Base-by-base conservation (phyloP, 495 filamentous ascomycete species). In the Lentithecium fluviatile region DNA sequence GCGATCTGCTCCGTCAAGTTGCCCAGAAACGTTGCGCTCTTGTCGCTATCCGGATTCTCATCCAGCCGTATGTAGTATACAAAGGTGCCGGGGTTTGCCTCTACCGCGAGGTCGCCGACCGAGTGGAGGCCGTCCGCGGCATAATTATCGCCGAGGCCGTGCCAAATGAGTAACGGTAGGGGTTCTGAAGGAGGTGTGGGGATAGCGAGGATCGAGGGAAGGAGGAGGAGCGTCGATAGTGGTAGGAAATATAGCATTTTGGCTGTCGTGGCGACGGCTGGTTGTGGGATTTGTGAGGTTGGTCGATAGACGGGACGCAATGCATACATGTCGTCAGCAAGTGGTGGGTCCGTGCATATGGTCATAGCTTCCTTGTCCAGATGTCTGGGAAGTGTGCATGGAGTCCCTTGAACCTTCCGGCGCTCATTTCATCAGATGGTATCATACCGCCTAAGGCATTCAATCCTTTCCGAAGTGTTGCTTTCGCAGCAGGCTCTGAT, bases 101-200 rank as follows among this genome's bases (percentile, higher is more conserved):
- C 70, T 37, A 90, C 82, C 54, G 86, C 86, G 43, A 96, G 79
- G 10, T 78, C 70, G 48, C 82, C 90, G 19, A 95, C 78, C 26
- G 75, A 60, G 48, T 78, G 77, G 21, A 97, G 78, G 38, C 91
- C 93, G 4, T 91, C 86, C 49, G 83, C 83, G 40, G 83, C 79
- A 77, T 85, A 96, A 74, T 82, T 83, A 70, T 88, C 85, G 67
- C 85, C 85, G 37, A 88, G 80, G 66, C 89, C 92, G 73, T 98
- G 94, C 94, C 94, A 98, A 70, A 97, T 88, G 13, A 98, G 81
- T 17, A 98, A 77, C 0, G 94, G 94, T 34, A 95, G 80, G 5
- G 89, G 89, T 71, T 58, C 32, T 6, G 66, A 47, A 17, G 60
- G 15, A 20, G 37, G 26, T 19, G 19, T 42, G 24, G 47, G 46